These are phyloP conservation scores for Oryza officinalis DNA, from an alignment of 176 grass and related monocot species.

Conservation along the genomic window DNA sequence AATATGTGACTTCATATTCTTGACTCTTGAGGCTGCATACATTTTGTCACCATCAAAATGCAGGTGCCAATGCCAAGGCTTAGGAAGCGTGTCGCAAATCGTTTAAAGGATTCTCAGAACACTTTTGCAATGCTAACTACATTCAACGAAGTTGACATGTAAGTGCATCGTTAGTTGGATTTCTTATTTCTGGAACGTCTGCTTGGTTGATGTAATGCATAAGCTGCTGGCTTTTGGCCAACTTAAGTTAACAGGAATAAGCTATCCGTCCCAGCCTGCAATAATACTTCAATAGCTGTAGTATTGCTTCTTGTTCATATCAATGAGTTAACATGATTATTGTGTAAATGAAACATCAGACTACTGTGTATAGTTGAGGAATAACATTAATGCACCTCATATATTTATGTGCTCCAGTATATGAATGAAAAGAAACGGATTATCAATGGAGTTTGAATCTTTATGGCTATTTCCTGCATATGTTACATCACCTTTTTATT, in stretches of 20 bases:
- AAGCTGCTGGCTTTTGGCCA: background rate
- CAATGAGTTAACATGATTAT: background rate
- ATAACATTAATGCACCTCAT: background rate
- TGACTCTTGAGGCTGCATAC: background rate
- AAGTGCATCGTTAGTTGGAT: conserved; percentile 36
- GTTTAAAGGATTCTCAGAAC: conserved; percentile 89
- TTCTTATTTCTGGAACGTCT: background rate
- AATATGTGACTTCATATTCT: background rate
- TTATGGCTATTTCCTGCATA: background rate
- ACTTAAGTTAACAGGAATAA: background rate
- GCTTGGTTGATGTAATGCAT: conserved; percentile 25
- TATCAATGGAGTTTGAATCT: background rate
- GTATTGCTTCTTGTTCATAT: conserved; percentile 1
- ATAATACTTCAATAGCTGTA: background rate
- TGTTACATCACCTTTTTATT: background rate
- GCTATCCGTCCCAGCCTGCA: background rate
- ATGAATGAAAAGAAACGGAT: background rate
- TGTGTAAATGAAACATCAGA: background rate
- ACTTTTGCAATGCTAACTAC: conserved; percentile 85
- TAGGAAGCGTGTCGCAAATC: conserved; percentile 74
- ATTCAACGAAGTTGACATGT: conserved; percentile 94
- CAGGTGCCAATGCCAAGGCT: conserved; percentile 83
- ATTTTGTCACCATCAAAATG: conserved; percentile 2
- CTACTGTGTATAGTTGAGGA: background rate
- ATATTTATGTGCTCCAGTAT: background rate